Base-by-base conservation (phyloP, 2,329 filamentous ascomycete genomes). In the Apiospora marii region DNA sequence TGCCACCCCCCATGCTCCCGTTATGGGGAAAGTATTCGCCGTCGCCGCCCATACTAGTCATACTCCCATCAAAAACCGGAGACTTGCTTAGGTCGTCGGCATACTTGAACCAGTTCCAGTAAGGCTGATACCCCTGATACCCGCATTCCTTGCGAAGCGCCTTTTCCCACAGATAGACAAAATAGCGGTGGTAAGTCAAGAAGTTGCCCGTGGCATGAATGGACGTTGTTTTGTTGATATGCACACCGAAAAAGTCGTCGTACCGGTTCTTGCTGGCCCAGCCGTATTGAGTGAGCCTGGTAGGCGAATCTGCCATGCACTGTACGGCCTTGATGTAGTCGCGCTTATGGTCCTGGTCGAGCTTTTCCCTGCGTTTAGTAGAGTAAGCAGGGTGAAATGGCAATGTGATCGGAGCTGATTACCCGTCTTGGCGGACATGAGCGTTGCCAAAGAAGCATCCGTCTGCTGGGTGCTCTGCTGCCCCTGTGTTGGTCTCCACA, bases 31-130 rank as follows among this genome's bases (percentile, higher is more conserved):
- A 61, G 10, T 30, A 61, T 22, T 61, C 53, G 30, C 87, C 87
- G 72, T 89, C 85, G 30, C 87, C 86, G 27, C 84, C 84, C 82
- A 89, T 79, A 69, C 83, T 86, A 68, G 84, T 87, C 43, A 83
- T 84, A 73, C 85, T 86, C 64, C 89, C 89, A 75, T 89, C 87
- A 74, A 91, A 89, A 69, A 90, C 78, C 22, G 87, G 86, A 0
- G 87, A 88, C 71, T 84, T 83, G 73, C 79, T 76, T 0, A 84
- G 82, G 74, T 89, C 84, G 3, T 81, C 74, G 1, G 84, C 81
- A 79, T 84, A 85, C 70, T 83, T 82, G 3, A 83, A 83, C 86
- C 87, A 90, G 77, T 89, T 86, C 81, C 85, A 85, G 80, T 88
- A 89, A 77, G 43, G 67, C 22, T 44, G 67, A 16, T 68, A 46